Evolutionary conservation across 768 basidiomycete genomes (phyloP).

Genomic region (Pulveroboletus sp.): DNA sequence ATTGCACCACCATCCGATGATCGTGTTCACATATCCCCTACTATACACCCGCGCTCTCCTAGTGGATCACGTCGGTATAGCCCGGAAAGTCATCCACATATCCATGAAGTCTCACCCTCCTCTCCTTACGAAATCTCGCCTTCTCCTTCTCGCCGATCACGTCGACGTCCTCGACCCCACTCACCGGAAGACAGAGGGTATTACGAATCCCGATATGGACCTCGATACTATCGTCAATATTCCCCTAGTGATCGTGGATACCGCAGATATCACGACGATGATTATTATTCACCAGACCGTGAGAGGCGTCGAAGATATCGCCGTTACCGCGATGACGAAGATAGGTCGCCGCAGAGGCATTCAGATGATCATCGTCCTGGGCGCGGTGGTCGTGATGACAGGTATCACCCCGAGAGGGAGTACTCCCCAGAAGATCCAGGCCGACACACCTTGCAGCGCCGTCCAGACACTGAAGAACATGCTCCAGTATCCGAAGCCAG

Average conservation of each 20-base stretch:
- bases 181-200: constrained; percentile 13
- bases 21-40: constrained; percentile 19
- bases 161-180: constrained; percentile 21
- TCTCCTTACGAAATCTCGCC: constrained; percentile 8
- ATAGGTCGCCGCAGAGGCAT: background rate
- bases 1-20: constrained; percentile 12
- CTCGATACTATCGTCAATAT: constrained; percentile 8
- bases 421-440: constrained; percentile 10
- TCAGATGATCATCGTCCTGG: background rate
- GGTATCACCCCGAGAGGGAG: background rate
- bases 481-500: constrained; percentile 8
- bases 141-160: constrained; percentile 1
- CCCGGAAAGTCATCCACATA: background rate
- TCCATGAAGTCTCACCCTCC: constrained; percentile 1
- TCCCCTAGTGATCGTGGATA: constrained; percentile 18
- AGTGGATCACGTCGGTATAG: constrained; percentile 12
- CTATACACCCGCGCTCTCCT: constrained; percentile 20
- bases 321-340: constrained; percentile 1
- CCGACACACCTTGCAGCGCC: background rate
- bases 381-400: background rate
- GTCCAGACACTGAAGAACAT: constrained; percentile 1
- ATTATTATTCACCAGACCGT: constrained; percentile 12
- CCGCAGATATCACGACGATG: constrained; percentile 7
- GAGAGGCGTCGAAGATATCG: background rate
- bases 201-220: constrained; percentile 8